Percentiles rank a stretch among this genome's conserved stretches.
phyloP scores from a whole-genome alignment of 2,329 filamentous ascomycete species.

The Atkinsonella texensis region DNA sequence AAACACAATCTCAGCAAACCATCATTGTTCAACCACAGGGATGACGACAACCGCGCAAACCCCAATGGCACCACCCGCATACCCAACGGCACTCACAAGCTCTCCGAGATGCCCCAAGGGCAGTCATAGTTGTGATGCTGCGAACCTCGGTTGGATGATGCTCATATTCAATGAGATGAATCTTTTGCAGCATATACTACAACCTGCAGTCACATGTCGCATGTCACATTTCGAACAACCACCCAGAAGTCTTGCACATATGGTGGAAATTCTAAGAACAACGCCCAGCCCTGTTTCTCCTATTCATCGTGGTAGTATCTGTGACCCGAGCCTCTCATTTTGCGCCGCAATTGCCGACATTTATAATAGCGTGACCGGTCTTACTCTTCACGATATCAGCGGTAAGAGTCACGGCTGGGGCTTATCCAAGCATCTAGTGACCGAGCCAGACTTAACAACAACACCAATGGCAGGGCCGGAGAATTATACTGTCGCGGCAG shows the following conservation, averaged over 20 bases:
- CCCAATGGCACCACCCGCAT: slow-evolving; percentile 7
- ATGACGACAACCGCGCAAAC: slow-evolving; percentile 12
- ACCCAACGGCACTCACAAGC: slow-evolving; percentile 20
- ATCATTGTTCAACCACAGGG: slow-evolving; percentile 11
- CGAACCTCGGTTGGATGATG: slow-evolving; percentile 42
- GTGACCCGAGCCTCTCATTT: slow-evolving; percentile 37
- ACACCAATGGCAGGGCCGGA: slow-evolving; percentile 17
- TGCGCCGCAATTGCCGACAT: slow-evolving; percentile 36
- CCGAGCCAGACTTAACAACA: slow-evolving; percentile 20
- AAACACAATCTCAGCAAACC: slow-evolving; percentile 9
- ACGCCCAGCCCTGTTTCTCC: slow-evolving; percentile 32
- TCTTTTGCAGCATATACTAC: slow-evolving; percentile 29
- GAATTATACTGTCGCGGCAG: slow-evolving; percentile 19
- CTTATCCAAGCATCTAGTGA: slow-evolving; percentile 26
- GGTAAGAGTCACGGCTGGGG: slow-evolving; percentile 38
- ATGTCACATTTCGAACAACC: slow-evolving; percentile 15
- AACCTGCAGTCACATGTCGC: slow-evolving; percentile 16
- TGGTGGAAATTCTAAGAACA: slow-evolving; percentile 30
- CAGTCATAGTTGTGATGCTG: slow-evolving; percentile 38
- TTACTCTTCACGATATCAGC: slow-evolving; percentile 37
- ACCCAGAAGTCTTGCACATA: slow-evolving; percentile 29
- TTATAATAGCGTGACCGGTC: slow-evolving; percentile 35
- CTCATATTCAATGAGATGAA: slow-evolving; percentile 36
- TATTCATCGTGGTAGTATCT: slow-evolving; percentile 29
- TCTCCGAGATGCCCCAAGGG: slow-evolving; percentile 36